phyloP scores from a whole-genome alignment of 2,329 filamentous ascomycete species.

The Diaporthe velutina region DNA sequence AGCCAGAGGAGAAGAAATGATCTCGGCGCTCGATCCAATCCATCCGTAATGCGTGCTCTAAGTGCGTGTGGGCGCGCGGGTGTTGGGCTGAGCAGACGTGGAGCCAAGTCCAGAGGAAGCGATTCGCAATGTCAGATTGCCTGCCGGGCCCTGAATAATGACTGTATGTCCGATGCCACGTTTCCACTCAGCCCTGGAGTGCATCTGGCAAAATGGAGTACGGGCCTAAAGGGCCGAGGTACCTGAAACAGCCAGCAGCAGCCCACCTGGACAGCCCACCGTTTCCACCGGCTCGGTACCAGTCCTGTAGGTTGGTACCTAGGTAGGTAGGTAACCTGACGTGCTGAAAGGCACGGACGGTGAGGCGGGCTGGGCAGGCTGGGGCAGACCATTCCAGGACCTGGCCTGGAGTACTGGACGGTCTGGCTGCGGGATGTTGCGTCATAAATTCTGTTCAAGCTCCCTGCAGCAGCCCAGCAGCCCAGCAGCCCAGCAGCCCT shows the following conservation, averaged over 20 bases:
- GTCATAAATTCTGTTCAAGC: not conserved
- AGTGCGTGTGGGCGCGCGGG: not conserved
- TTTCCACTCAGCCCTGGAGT: constrained; percentile 26
- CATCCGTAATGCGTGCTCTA: not conserved
- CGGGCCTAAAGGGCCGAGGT: constrained; percentile 6
- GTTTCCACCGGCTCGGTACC: constrained; percentile 13
- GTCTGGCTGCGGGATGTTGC: constrained; percentile 11
- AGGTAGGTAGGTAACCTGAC: not conserved
- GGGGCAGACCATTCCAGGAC: not conserved
- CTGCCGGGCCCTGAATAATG: constrained; percentile 20
- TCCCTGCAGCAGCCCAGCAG: not conserved
- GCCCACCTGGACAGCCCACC: not conserved
- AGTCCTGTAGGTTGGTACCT: not conserved
- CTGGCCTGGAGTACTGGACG: not conserved
- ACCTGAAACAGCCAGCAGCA: constrained; percentile 12
- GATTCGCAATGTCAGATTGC: constrained; percentile 29
- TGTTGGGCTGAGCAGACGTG: not conserved
- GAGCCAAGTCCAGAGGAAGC: constrained; percentile 10
- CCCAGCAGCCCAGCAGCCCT: not conserved
- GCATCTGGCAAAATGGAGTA: constrained; percentile 16
- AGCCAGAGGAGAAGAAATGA: not conserved
- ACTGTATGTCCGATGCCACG: constrained; percentile 23
- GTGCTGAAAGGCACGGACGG: constrained; percentile 19
- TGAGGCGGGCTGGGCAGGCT: not conserved
- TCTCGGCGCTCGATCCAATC: not conserved